These are phyloP conservation scores for Sarocladium strictum DNA, from an alignment of 2,329 filamentous ascomycete genomes.

Conservation along the genomic window DNA sequence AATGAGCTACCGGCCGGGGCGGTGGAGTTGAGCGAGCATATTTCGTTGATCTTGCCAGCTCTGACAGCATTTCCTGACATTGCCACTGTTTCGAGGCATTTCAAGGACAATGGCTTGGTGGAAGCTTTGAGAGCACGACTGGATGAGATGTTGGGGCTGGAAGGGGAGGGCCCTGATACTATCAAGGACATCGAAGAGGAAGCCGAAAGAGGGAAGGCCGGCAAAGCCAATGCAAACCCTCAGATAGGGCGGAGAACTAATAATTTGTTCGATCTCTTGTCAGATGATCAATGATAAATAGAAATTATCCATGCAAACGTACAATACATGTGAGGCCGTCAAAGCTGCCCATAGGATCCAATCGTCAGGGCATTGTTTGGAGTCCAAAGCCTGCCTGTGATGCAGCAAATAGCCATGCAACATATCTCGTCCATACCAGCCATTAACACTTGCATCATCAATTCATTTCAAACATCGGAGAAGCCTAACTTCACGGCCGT, in stretches of 20 bases:
- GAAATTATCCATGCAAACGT: neutral
- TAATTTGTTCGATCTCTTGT: conserved; percentile 21
- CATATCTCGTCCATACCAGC: neutral
- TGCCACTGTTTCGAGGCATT: conserved; percentile 8
- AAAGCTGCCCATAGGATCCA: no score
- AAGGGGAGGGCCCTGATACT: neutral
- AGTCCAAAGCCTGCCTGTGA: neutral
- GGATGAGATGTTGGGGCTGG: conserved; percentile 15
- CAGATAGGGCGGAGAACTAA: neutral
- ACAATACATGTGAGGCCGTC: no score
- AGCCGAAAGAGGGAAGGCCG: neutral
- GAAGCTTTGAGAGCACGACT: conserved; percentile 13
- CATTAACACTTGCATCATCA: neutral
- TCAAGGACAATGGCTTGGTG: conserved; percentile 14
- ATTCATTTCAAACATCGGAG: neutral
- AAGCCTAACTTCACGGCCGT: neutral
- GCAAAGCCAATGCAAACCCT: conserved; percentile 12
- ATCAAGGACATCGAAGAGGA: neutral
- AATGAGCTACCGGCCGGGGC: conserved; percentile 11
- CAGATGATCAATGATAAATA: conserved; percentile 12
- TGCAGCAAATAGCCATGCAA: neutral
- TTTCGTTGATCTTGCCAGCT: conserved; percentile 14
- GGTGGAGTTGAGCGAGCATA: neutral
- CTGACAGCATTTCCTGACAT: conserved; percentile 19
- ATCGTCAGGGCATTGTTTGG: no score